Base-by-base conservation (phyloP, 106 monocot species). In the Cymbidium sinense region DNA sequence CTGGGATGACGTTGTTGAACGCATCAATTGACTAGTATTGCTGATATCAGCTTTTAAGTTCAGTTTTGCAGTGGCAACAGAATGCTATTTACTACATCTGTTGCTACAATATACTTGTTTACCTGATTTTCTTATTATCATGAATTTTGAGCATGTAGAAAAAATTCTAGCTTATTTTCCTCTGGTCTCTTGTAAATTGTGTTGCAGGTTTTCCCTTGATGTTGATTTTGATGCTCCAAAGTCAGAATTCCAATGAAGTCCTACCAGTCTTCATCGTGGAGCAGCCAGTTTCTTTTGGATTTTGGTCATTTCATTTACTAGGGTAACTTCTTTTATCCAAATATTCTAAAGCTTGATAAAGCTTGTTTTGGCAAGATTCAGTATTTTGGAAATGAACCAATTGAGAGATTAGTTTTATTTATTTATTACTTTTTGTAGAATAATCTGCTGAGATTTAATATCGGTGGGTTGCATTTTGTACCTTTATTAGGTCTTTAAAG, bases 221-320 rank as follows among this genome's bases (percentile, higher is more conserved):
- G 88, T 98, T 79, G 98, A 98, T 83, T 85, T 98, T 79, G 98
- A 98, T 90, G 98, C 93, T 72, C 98, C 98, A 75, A 98, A 88
- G 88, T 94, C 37, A 90, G 85, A 81, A 72, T 98, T 77, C 98
- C 98, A 31, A 80, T 98, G 75, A 87, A 55, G 11, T 27, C 74
- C 29, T 47, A 69, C 83, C 34, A 70, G 47, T 79, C 77, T 81
- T 55, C 70, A 30, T 78, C 34, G 15, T 80, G 54, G 72, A 37
- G 75, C 71, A 79, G 88, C 65, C 79, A 92, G 34, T 98, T 98
- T 84, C 79, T 98, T 76, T 77, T 98, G 76, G 98, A 98, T 83
- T 92, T 98, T 84, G 98, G 98, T 65, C 91, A 98, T 87, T 98
- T 98, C 80, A 98, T 91, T 86, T 82, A 94, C 94, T 21, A 86